Percentiles rank a stretch among this genome's conserved stretches.
phyloP scores from a whole-genome alignment of 2,329 filamentous ascomycete genomes.

The Alternaria novae-zelandiae region DNA sequence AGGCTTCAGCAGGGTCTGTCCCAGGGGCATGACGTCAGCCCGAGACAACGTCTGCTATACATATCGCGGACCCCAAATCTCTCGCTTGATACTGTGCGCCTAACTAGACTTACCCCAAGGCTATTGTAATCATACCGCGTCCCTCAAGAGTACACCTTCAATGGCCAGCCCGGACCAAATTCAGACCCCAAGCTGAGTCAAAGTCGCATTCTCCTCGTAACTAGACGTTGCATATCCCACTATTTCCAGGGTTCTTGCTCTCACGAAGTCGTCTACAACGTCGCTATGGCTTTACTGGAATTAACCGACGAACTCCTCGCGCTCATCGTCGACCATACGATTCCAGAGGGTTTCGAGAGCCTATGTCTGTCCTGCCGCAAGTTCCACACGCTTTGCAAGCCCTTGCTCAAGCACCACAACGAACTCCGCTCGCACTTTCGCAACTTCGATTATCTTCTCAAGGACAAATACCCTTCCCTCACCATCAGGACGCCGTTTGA shows the following conservation, averaged over 20 bases:
- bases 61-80: background rate
- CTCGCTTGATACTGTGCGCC: background rate
- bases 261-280: background rate
- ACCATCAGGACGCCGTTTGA: conserved; percentile 18
- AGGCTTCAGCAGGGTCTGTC: background rate
- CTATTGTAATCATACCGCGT: background rate
- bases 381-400: conserved; percentile 19
- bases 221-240: background rate
- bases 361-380: conserved; percentile 14
- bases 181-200: background rate
- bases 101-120: background rate
- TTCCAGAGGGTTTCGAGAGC: conserved; percentile 16
- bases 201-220: background rate
- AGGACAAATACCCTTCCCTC: conserved; percentile 5
- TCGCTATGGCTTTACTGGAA: background rate
- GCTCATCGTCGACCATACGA: background rate
- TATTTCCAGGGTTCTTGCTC: background rate
- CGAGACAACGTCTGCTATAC: background rate
- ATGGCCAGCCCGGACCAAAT: background rate
- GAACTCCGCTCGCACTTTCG: conserved; percentile 17
- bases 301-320: background rate
- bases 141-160: background rate
- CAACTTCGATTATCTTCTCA: conserved; percentile 15
- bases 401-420: conserved; percentile 18
- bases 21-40: background rate